Conservation (phyloP, 2,329 filamentous ascomycete species). For the Alternaria arbusti region DNA sequence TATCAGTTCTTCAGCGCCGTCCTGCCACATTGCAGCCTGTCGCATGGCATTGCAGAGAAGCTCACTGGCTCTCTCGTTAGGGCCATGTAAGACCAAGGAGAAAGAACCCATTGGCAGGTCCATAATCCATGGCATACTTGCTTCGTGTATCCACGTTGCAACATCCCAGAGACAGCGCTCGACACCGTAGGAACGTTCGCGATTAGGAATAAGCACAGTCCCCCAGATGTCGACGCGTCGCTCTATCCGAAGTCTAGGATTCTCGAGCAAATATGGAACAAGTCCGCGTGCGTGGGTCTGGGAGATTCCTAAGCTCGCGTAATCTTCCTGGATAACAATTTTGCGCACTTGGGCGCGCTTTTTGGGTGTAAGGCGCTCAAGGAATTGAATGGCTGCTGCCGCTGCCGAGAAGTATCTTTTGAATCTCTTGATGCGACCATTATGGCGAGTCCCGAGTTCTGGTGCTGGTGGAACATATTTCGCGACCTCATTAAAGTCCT, state of each 20-base stretch:
- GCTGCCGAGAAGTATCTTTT: background rate
- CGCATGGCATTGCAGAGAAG: background rate
- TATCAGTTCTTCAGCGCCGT: background rate
- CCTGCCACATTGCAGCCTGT: background rate
- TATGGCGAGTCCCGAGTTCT: background rate
- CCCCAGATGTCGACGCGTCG: background rate
- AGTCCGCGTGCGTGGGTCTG: background rate
- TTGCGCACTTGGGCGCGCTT: background rate
- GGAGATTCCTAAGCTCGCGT: background rate
- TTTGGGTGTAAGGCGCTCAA: background rate
- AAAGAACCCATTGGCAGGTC: background rate
- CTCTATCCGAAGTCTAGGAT: background rate
- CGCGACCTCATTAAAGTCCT: background rate
- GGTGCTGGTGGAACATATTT: background rate
- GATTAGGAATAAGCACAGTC: background rate
- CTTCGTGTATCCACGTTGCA: background rate
- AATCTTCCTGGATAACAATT: background rate
- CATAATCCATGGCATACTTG: background rate
- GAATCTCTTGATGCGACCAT: background rate
- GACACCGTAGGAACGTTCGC: background rate
- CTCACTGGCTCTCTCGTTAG: background rate
- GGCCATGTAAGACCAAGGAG: background rate
- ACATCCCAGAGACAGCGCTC: background rate
- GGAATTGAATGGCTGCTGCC: background rate
- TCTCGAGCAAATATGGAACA: background rate